Base-by-base conservation (phyloP, 2,329 filamentous ascomycete species). In the Paecilomyces niveus region DNA sequence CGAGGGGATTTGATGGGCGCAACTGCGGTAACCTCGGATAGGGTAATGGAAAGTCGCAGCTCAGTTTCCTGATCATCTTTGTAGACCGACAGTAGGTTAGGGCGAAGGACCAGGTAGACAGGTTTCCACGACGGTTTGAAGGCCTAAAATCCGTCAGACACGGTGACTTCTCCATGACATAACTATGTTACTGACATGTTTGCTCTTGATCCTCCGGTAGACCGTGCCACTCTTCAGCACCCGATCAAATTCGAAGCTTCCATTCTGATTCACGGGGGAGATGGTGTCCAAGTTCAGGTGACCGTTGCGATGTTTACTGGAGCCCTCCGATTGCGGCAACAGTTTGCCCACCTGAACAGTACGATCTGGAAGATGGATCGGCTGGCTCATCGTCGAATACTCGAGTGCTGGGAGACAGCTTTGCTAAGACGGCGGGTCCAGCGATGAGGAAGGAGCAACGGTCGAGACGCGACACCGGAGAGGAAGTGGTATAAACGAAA, bases 171-270 rank as follows among this genome's bases (percentile, higher is more conserved):
- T 76, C 59, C 26, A 54, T 49, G 53, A 59, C 31, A 29, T 53
- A 1, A 35, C 18, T n/a, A 26, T 5, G 15, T 13, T 35, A 61
- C 68, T 61, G 74, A 92, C 90, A 87, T 95, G 96, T 60, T 93
- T 97, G 80, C 93, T 96, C 67, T 92, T 89, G 18, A 92, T 95
- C 65, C 93, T 86, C 76, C 96, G 96, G 70, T 89, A 84, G 45
- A 96, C 86, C 65, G 88, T 89, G 59, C 93, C 92, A 58, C 88
- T 86, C 78, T 96, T 97, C 73, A 97, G 83, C 57, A 97, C 90
- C 55, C 92, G 88, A 74, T 99, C 94, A 69, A 95, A 96, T 69
- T 94, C 92, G 73, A 96, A 99, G 74, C 91, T 94, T 62, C 94
- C 94, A 74, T 96, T 92, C 74, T 96, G 88, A 71, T 93, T 96